Evolutionary conservation across 1,139 yeast species (phyloP), one percentile per base, ranked within the genome.

Genomic region (Taphrina confusa): DNA sequence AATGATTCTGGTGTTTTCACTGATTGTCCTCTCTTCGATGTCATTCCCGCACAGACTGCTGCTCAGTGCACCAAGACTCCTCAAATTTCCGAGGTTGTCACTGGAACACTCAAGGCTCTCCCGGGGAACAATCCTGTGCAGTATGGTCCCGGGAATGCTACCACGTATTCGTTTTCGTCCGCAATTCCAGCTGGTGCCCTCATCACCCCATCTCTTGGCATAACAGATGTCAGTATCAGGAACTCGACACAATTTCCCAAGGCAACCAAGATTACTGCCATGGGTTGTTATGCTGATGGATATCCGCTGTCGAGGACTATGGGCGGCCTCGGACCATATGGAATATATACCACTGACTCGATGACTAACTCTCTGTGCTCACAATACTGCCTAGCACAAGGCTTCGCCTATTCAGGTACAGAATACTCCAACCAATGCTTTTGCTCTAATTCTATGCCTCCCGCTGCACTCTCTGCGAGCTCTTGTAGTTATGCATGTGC

Each of bases 1-100:
- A 31, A 36, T 12, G 61, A 49, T 27, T 57, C 61, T 12, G 63
- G 63, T n/a, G 61, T 61, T 40, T 34, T 61, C 34, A 55, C 60
- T 14, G 61, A 57, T 25, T 61, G 63, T 33, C 51, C 54, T 3
- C 28, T 40, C 6, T 61, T 61, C 30, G 23, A 57, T 14, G 51
- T 36, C 23, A 47, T 47, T 40, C 37, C 36, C 6, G 27, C 23
- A 14, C 37, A 27, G 28, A 37, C 36, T 11, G 58, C 58, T 6
- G 50, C 37, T 6, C 42, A 34, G 16, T 57, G 61, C 36, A 22
- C 16, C 11, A 45, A 46, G 51, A 39, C 46, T 27, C 61, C 57
- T 1, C 25, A 22, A 30, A 46, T 46, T 4, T 25, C 5, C 16
- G 61, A 57, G 30, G 47, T 37, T n/a, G 39, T 57, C 33, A 49